Base-by-base conservation (phyloP, 2,329 filamentous ascomycete species). In the Colletotrichum sp. region DNA sequence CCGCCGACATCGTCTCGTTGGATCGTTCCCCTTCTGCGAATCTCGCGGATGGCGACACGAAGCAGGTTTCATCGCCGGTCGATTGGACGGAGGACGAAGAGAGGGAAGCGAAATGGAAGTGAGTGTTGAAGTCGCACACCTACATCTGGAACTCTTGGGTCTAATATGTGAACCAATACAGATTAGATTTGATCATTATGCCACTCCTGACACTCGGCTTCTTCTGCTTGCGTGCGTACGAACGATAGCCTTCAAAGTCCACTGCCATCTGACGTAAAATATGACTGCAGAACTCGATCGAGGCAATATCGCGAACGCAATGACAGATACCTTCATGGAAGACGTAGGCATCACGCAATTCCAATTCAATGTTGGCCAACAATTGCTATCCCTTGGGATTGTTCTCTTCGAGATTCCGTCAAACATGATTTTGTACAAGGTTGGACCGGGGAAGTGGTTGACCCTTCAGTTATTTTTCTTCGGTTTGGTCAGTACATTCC, bases 361-460 rank as follows among this genome's bases (percentile, higher is more conserved):
- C 74, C 86, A 90, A 77, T 86, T 89, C 80, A 90, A 90, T 71
- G 81, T 89, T 36, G 89, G 89, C 7, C 86, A 88, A 28, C 88
- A 89, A 76, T 83, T 90, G 76, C 82, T 90, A 1, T 89, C 87
- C 0, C 83, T 88, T 3, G 87, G 87, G 7, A 89, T 89, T 57
- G 87, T 89, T 6, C 79, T 88, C 6, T 81, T 84, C 16, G 84
- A 88, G 71, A 88, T 89, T 63, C 87, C 88, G 0, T 87, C 86
- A 57, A 89, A 89, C 79, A 85, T 89, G 57, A 84, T 88, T 13
- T 81, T 89, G 18, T 87, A 89, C 77, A 82, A 84, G 6, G 82
- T 89, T 55, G 87, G 88, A 8, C 89, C 90, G 2, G 86, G 86
- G n/a, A 85, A 86, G 64, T 91, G 90, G 89, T 83, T 91, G 2